Evolutionary conservation across 1,284 basidiomycete species (phyloP).

Genomic region (Fomitopsis palustris): DNA sequence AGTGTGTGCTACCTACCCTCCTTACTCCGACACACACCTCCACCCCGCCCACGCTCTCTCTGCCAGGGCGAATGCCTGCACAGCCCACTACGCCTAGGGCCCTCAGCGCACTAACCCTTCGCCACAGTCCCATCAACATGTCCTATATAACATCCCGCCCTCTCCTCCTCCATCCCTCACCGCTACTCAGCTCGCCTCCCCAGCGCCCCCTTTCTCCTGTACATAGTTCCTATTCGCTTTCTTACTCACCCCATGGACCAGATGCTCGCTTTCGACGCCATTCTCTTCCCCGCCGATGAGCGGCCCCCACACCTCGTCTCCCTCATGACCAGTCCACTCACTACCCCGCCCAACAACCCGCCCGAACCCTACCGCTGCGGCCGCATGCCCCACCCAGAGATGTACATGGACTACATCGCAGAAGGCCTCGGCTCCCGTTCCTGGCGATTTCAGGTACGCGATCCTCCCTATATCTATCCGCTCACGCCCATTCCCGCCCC

Average conservation of each 20-base stretch:
- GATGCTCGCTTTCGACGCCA: slow-evolving; percentile 54
- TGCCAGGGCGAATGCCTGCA: neutral
- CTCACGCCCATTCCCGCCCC: slow-evolving; percentile 5
- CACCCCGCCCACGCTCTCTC: no score
- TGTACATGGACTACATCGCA: slow-evolving; percentile 81
- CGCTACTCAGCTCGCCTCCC: neutral
- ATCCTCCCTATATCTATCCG: slow-evolving; percentile 8
- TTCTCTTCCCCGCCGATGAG: slow-evolving; percentile 36
- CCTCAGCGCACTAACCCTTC: neutral
- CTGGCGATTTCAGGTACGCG: slow-evolving; percentile 68
- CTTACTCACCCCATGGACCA: slow-evolving; percentile 52
- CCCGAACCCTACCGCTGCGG: slow-evolving; percentile 33
- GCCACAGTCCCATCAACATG: neutral
- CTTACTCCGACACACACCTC: no score
- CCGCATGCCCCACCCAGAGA: slow-evolving; percentile 75
- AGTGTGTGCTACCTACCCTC: no score
- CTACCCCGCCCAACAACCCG: slow-evolving; percentile 32
- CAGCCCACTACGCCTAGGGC: neutral
- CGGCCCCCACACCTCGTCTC: slow-evolving; percentile 65
- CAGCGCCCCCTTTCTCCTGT: slow-evolving; percentile 11
- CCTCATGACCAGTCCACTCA: slow-evolving; percentile 66
- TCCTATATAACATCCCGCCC: neutral
- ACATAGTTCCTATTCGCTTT: slow-evolving; percentile 10
- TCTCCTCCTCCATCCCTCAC: slow-evolving; percentile 8
- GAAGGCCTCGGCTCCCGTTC: slow-evolving; percentile 61